phyloP scores from a whole-genome alignment of 495 filamentous ascomycete species.

The Hapsidospora chrysogenum region DNA sequence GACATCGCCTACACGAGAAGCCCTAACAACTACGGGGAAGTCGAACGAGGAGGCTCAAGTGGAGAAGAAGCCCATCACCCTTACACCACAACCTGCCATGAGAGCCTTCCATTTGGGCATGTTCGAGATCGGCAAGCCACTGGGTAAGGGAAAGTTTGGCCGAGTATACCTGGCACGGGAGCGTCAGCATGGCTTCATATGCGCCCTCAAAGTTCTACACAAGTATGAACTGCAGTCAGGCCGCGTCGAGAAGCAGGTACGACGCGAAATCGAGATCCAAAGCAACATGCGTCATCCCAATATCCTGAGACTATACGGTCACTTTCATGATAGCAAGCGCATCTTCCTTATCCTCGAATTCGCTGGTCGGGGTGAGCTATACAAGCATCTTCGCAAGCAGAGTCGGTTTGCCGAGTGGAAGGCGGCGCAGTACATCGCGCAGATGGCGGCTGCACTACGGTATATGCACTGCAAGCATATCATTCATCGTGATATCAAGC shows the following conservation, averaged over 20 bases:
- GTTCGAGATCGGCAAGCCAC: constrained; percentile 93
- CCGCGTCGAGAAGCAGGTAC: constrained; percentile 89
- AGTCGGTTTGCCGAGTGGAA: constrained; percentile 85
- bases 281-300: constrained; percentile 91
- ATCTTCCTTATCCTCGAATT: constrained; percentile 95
- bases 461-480: constrained; percentile 96
- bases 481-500: constrained; percentile 97
- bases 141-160: constrained; percentile 96
- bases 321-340: constrained; percentile 93
- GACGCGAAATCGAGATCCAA: constrained; percentile 95
- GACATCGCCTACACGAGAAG: constrained; percentile 42
- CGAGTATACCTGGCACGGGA: constrained; percentile 92
- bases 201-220: constrained; percentile 90
- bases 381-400: constrained; percentile 85
- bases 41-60: not conserved
- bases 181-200: constrained; percentile 75
- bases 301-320: constrained; percentile 80
- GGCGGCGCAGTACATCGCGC: constrained; percentile 91
- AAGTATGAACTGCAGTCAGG: constrained; percentile 83
- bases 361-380: constrained; percentile 85
- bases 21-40: constrained; percentile 8
- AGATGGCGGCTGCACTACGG: constrained; percentile 87
- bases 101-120: constrained; percentile 87
- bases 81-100: constrained; percentile 29
- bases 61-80: constrained; percentile 10